Base-by-base conservation (phyloP, 2,329 filamentous ascomycete genomes). In the Stagonosporopsis chrysanthemi region DNA sequence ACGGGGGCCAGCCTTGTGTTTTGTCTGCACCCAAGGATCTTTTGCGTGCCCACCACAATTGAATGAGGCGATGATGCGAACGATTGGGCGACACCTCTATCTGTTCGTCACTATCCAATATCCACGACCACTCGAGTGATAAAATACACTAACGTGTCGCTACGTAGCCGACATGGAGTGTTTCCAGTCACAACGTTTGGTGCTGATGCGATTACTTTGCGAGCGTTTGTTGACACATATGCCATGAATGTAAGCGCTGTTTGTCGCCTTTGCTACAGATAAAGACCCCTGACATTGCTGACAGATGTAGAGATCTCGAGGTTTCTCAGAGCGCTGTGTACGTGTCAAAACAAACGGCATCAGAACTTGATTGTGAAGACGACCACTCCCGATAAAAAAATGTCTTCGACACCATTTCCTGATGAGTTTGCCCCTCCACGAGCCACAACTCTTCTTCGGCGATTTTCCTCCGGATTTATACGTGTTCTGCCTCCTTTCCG, bases 391-490 rank as follows among this genome's bases (percentile, higher is more conserved):
- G 24, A 42, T 28, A 12, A 51, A 12, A 4, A 17, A 11, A 29
- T 24, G 26, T 22, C 12, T 36, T 6, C 39, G 6, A 8, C 19
- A 12, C 26, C 38, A n/a, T 1, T 51, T 29, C 31, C 43, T 8
- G 43, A 28, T n/a, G 48, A 58, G 17, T 42, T 35, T 38, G 22
- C 8, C 2, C 49, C 52, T 17, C 58, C 62, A 8, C 61, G 58
- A 29, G 52, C 65, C 14, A 58, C 53, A 23, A 56, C 48, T 4
- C 23, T 70, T 2, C 31, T 65, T 8, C 63, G 64, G 28, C 63
- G 58, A 17, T 36, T 68, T 11, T 69, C 67, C 2, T 63, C 62
- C 2, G 38, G 58, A 4, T 35, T 69, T 1, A 40, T 48, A 36
- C 58, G 49, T 14, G 43, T 62, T 5, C 17, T 63, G 31, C 43